Evolutionary conservation across 192 early-diverging fungal species (phyloP).

Genomic region (Coemansia reversa): DNA sequence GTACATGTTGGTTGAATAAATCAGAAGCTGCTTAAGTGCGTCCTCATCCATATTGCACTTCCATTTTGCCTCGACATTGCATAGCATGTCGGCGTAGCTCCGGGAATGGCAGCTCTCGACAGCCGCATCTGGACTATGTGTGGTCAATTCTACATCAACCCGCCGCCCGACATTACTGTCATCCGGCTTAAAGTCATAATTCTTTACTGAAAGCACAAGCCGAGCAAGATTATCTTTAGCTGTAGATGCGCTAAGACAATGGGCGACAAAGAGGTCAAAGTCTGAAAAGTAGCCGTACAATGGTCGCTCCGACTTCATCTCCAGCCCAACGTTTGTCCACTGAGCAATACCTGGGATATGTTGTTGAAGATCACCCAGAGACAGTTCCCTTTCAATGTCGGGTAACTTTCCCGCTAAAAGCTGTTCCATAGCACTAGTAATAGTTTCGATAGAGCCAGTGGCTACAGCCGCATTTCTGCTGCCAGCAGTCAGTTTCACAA

Average conservation of each 20-base stretch:
- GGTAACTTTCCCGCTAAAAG: no score
- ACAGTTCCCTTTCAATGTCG: no score
- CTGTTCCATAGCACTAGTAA: no score
- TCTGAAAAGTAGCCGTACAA: neutral
- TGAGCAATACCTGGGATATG: no score
- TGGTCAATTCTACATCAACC: neutral
- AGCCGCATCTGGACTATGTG: neutral
- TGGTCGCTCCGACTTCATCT: neutral
- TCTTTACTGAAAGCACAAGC: neutral
- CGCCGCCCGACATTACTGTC: neutral
- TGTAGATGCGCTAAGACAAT: neutral
- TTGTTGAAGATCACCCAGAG: no score
- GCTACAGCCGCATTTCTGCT: no score
- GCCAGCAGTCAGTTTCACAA: no score
- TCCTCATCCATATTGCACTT: no score
- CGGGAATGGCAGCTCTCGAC: neutral
- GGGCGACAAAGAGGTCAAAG: neutral
- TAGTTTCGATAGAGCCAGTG: no score
- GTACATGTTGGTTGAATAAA: no score
- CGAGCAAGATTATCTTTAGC: neutral
- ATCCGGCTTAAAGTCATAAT: constrained; percentile 3
- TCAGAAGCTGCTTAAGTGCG: no score
- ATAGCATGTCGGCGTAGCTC: neutral
- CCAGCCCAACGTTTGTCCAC: no score
- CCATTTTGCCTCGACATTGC: constrained; percentile 2